Conservation (phyloP, 192 early-diverging fungal genomes). For the Dissophora ornata region DNA sequence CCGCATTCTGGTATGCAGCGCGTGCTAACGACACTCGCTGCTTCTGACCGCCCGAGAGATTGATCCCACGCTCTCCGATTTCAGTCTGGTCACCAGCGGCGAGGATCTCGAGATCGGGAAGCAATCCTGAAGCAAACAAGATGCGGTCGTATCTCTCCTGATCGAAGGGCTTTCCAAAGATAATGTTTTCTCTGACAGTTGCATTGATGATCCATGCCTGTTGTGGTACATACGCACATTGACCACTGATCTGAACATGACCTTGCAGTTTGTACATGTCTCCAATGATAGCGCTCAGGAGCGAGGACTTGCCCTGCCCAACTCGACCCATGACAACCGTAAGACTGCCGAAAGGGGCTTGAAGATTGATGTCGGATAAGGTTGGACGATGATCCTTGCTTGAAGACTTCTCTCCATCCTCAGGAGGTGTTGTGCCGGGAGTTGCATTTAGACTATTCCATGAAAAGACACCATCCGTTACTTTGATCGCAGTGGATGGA, state of each 20-base stretch:
- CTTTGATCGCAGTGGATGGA: not conserved
- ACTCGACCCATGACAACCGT: conserved; percentile 47
- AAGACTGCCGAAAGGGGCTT: conserved; percentile 23
- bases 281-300: conserved; percentile 71
- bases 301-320: conserved; percentile 63
- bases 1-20: conserved; percentile 90
- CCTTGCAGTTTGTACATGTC: conserved; percentile 84
- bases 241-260: conserved; percentile 67
- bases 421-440: not conserved
- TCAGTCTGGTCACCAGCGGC: conserved; percentile 65
- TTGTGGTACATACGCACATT: conserved; percentile 71
- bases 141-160: conserved; percentile 74
- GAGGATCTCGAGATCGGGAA: conserved; percentile 86
- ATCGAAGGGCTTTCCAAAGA: conserved; percentile 84
- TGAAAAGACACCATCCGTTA: conserved; percentile 24
- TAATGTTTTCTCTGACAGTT: conserved; percentile 89
- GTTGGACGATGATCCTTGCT: not conserved
- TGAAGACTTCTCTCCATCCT: not conserved
- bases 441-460: conserved; percentile 10
- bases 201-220: conserved; percentile 96
- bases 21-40: conserved; percentile 70
- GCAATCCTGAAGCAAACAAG: conserved; percentile 83
- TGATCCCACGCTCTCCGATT: conserved; percentile 70
- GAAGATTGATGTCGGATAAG: conserved; percentile 38
- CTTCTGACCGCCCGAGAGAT: conserved; percentile 93